Conservation (phyloP, 2,329 filamentous ascomycete species). For the Diaporthe ilicicola region DNA sequence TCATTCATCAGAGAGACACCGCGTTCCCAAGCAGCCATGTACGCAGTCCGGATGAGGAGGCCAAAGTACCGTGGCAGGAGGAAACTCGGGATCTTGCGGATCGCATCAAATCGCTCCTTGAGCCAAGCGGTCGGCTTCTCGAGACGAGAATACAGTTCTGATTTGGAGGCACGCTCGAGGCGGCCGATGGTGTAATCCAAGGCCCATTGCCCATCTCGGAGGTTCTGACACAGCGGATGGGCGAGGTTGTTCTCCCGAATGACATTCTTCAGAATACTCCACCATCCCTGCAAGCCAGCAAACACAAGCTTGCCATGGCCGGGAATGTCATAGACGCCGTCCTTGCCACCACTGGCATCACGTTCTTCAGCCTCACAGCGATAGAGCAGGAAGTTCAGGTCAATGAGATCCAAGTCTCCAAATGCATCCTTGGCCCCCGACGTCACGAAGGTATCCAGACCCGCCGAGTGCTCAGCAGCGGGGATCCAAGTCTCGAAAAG, state of each 20-base stretch:
- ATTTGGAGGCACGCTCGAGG: constrained; percentile 75
- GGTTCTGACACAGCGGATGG: constrained; percentile 91
- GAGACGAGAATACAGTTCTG: constrained; percentile 69
- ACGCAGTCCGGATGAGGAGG: constrained; percentile 85
- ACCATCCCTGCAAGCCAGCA: constrained; percentile 98
- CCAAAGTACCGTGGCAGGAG: constrained; percentile 93
- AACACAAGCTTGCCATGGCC: constrained; percentile 87
- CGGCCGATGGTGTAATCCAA: constrained; percentile 86
- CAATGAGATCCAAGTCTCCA: constrained; percentile 75
- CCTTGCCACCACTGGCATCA: constrained; percentile 78
- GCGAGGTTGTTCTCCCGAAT: constrained; percentile 90
- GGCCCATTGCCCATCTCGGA: constrained; percentile 91
- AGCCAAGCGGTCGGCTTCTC: constrained; percentile 79
- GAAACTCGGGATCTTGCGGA: constrained; percentile 86
- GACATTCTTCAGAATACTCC: constrained; percentile 87
- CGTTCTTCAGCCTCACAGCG: constrained; percentile 88
- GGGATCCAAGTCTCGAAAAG: constrained; percentile 97
- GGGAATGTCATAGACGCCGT: constrained; percentile 91
- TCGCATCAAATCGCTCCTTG: constrained; percentile 83
- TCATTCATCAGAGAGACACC: constrained; percentile 81
- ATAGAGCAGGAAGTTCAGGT: constrained; percentile 93
- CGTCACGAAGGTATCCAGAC: constrained; percentile 86
- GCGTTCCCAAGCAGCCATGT: constrained; percentile 82
- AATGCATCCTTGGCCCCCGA: constrained; percentile 84
- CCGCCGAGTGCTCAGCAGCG: constrained; percentile 81